Conservation (phyloP, 371 early-diverging fungal species). For the Actinomortierella wolfii region DNA sequence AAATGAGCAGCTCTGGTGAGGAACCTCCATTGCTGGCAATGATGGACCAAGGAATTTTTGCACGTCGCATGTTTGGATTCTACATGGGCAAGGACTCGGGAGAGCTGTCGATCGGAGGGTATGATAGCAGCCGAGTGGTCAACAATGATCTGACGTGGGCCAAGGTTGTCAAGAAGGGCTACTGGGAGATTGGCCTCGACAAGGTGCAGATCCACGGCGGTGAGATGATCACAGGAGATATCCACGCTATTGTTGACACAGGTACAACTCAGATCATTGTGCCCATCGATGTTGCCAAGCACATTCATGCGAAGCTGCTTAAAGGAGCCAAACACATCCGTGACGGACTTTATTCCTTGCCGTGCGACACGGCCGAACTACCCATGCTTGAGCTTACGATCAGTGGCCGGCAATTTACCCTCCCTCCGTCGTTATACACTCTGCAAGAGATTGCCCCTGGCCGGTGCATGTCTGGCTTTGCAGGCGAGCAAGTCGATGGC, state of each 20-base stretch:
- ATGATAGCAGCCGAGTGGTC: slow-evolving; percentile 55
- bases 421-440: slow-evolving; percentile 63
- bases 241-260: slow-evolving; percentile 61
- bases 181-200: slow-evolving; percentile 79
- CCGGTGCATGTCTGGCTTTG: slow-evolving; percentile 73
- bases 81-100: slow-evolving; percentile 62
- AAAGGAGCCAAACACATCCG: slow-evolving; percentile 64
- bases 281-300: slow-evolving; percentile 66
- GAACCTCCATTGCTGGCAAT: slow-evolving; percentile 72
- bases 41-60: slow-evolving; percentile 63
- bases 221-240: slow-evolving; percentile 20
- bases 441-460: slow-evolving; percentile 52
- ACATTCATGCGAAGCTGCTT: slow-evolving; percentile 62
- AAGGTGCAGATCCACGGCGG: slow-evolving; percentile 48
- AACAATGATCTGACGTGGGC: slow-evolving; percentile 64
- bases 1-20: slow-evolving; percentile 55
- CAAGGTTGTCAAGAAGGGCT: slow-evolving; percentile 69
- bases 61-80: slow-evolving; percentile 75
- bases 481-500: slow-evolving; percentile 50
- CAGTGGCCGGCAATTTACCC: slow-evolving; percentile 50
- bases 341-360: slow-evolving; percentile 56
- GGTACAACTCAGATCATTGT: slow-evolving; percentile 75
- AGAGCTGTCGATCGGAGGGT: slow-evolving; percentile 72
- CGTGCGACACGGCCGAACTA: slow-evolving; percentile 52
- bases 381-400: slow-evolving; percentile 58